These are phyloP conservation scores for Trichoderma oligosporum DNA, from an alignment of 2,329 filamentous ascomycete genomes.

Conservation along the genomic window DNA sequence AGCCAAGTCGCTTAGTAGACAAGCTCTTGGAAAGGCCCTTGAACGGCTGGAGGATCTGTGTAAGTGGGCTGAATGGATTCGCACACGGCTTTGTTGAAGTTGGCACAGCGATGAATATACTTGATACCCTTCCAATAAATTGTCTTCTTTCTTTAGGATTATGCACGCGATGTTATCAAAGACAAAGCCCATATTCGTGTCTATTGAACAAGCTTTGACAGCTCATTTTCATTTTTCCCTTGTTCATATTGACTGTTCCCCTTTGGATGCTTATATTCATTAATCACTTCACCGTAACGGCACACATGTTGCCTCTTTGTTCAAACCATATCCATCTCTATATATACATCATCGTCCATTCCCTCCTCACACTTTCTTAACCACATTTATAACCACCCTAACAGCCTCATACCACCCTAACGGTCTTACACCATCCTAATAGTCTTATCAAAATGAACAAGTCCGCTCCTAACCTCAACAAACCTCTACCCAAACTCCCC, in stretches of 20 bases:
- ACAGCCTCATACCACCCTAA: no score
- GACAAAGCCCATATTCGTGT: background rate
- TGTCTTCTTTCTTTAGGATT: background rate
- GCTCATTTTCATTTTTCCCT: background rate
- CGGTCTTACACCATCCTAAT: background rate
- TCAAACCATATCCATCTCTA: background rate
- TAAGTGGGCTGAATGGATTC: conserved; percentile 53
- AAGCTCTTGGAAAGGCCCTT: conserved; percentile 44
- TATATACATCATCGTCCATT: background rate
- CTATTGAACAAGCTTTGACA: background rate
- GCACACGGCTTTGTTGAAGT: conserved; percentile 34
- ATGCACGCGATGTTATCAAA: background rate
- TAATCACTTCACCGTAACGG: background rate
- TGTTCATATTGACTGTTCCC: background rate
- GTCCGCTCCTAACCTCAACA: background rate
- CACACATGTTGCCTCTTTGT: no score
- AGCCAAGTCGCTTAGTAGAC: conserved; percentile 37
- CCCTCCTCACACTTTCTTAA: background rate
- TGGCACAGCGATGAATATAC: background rate
- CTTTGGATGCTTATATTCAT: background rate
- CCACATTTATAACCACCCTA: background rate
- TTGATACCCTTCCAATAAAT: conserved; percentile 14
- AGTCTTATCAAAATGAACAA: background rate
- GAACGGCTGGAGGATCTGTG: conserved; percentile 51
- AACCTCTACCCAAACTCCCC: background rate